These are phyloP conservation scores for Zygosaccharomyces bailii DNA, from an alignment of 805 yeast species.

Conservation along the genomic window DNA sequence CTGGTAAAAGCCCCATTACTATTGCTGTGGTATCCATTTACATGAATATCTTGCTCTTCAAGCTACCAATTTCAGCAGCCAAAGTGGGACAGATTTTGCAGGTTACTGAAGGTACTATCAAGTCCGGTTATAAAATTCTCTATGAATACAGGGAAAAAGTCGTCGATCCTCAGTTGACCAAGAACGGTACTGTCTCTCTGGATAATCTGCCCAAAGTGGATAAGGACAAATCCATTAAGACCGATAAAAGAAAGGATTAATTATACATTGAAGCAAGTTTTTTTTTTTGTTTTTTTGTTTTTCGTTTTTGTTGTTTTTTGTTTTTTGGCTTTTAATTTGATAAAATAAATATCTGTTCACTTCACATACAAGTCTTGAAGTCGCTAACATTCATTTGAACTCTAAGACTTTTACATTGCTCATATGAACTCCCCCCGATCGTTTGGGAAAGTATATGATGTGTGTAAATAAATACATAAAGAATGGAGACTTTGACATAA, in stretches of 20 bases:
- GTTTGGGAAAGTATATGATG: too few relatives aligned
- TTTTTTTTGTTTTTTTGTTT: too few relatives aligned
- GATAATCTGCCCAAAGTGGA: conserved; percentile 34
- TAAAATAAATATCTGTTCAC: not conserved
- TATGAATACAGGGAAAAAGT: conserved; percentile 68
- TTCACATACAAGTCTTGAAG: not conserved
- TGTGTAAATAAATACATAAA: too few relatives aligned
- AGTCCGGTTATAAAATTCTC: conserved; percentile 81
- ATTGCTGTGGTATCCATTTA: conserved; percentile 97
- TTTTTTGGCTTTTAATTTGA: not conserved
- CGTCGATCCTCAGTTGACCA: conserved; percentile 40
- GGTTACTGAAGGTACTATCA: conserved; percentile 95
- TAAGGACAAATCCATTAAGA: conserved; percentile 27
- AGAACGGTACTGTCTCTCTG: conserved; percentile 30
- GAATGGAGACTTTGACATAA: too few relatives aligned
- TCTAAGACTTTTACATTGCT: too few relatives aligned
- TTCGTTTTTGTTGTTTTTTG: too few relatives aligned
- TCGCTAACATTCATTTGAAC: too few relatives aligned
- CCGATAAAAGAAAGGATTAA: conserved; percentile 17
- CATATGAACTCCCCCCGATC: too few relatives aligned
- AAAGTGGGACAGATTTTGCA: conserved; percentile 90
- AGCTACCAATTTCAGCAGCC: conserved; percentile 67
- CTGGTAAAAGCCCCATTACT: conserved; percentile 95
- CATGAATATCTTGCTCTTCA: conserved; percentile 87
- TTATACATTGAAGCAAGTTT: not conserved